Evolutionary conservation across 108 stramenopile genomes (phyloP).

Genomic region (Seminavis robusta): DNA sequence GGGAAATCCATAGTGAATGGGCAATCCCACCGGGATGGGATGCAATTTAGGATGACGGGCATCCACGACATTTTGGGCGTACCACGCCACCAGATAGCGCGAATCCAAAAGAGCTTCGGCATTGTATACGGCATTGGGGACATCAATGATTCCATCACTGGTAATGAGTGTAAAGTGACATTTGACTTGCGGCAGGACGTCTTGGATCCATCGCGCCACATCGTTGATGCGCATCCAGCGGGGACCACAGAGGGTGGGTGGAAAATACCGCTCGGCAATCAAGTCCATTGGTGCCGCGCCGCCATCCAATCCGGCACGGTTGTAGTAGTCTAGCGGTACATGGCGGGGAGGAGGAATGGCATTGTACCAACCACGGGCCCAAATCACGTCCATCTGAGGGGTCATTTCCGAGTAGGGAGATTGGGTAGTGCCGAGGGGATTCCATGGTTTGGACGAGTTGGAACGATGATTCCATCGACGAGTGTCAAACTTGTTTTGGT

Average conservation of each 20-base stretch:
- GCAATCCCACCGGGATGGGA: constrained; percentile 7
- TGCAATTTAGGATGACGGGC: too few relatives aligned
- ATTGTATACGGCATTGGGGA: neutral
- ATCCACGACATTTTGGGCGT: neutral
- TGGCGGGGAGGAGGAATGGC: neutral
- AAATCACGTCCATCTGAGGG: constrained; percentile 7
- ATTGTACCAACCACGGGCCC: constrained; percentile 10
- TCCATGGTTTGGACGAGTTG: too few relatives aligned
- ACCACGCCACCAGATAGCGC: neutral
- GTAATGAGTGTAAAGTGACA: constrained; percentile 2
- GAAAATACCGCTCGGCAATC: neutral
- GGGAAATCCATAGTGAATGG: constrained; percentile 5
- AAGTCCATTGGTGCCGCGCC: neutral
- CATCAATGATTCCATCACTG: neutral
- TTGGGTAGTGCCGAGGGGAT: neutral
- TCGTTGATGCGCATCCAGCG: constrained; percentile 3
- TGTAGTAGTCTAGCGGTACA: constrained; percentile 4
- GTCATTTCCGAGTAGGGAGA: neutral
- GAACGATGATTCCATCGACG: too few relatives aligned
- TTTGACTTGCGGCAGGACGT: neutral
- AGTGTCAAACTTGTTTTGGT: too few relatives aligned
- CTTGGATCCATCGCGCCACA: neutral
- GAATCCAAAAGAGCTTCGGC: neutral
- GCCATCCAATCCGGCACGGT: too few relatives aligned
- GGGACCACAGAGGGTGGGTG: too few relatives aligned